Evolutionary conservation across 306 rosid genomes (phyloP), one percentile per base, ranked within the genome.

Genomic region (Parietaria judaica): DNA sequence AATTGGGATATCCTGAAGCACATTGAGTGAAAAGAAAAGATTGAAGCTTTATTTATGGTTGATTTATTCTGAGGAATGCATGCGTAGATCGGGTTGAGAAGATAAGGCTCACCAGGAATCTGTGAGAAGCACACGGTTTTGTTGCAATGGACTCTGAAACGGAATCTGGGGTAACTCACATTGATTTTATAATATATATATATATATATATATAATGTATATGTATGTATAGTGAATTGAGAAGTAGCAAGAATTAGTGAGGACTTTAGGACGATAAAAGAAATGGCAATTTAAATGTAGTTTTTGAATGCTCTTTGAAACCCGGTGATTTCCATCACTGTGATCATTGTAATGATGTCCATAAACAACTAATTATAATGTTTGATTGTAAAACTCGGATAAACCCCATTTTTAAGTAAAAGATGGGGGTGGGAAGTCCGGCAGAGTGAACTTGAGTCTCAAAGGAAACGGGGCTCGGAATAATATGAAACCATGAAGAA

Each of bases 141-240:
- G 81, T 68, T 64, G 36, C 70, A 38, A 75, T 85, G 98, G 98
- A 85, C 56, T 77, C 89, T 48, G 92, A 80, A 58, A 89, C 82
- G 62, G 96, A 81, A 73, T 78, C 91, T 72, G 86, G 73, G 81
- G 97, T 90, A 65, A 85, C 91, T 23, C 31, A 23, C 31, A 23
- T 23, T 73, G 14, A 8, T 70, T 56, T 54, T 39, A n/a, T 23
- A 34, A 34, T 11, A 54, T 49, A 11, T 48, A n/a, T n/a, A n/a
- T 23, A 0, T 23, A 23, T 23, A 23, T 7, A 34, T 2, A 35
- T 6, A 58, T 15, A 56, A 16, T 23, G 31, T 23, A 6, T 31
- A 34, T 11, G 31, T 23, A 23, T 23, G 31, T 23, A 23, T 23
- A 23, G 31, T 23, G 31, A 23, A 23, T 23, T 23, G 31, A 23